Evolutionary conservation across 2,329 filamentous ascomycete genomes (phyloP).

Genomic region (Graphiopsis chlorocephala): DNA sequence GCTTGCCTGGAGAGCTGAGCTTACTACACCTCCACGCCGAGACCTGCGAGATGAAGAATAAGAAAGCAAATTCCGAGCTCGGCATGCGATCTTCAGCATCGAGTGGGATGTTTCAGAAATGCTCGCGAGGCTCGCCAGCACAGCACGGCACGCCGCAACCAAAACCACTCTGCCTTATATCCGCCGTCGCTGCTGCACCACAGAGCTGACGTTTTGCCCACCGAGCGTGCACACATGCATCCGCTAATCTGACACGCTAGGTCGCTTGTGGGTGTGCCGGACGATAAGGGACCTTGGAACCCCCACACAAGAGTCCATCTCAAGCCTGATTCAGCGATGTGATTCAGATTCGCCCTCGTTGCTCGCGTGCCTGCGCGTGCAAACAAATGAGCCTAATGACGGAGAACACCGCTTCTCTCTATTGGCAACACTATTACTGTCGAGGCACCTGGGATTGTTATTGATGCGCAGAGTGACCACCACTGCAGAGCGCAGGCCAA

Average conservation of each 20-base stretch:
- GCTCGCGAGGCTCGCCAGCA: not conserved
- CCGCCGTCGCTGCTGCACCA: not conserved
- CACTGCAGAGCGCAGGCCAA: not conserved
- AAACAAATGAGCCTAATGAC: conserved; percentile 1
- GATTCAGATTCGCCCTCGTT: not conserved
- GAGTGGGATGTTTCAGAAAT: conserved; percentile 8
- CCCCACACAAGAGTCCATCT: not conserved
- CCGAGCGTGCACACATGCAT: not conserved
- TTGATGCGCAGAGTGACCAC: not conserved
- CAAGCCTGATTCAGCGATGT: not conserved
- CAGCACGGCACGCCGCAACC: not conserved
- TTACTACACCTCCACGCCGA: conserved; percentile 1
- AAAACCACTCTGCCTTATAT: not conserved
- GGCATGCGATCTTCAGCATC: conserved; percentile 3
- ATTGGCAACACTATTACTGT: not conserved
- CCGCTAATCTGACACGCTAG: conserved; percentile 8
- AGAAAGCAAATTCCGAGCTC: not conserved
- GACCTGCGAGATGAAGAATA: not conserved
- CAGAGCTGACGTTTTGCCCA: not conserved
- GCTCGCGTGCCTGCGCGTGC: conserved; percentile 1
- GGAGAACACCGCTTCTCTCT: conserved; percentile 9
- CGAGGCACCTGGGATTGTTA: not conserved
- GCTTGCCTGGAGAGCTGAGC: not conserved
- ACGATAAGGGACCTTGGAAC: not conserved
- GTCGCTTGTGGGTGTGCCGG: not conserved